Evolutionary conservation across 1,139 yeast genomes (phyloP), one percentile per base, ranked within the genome.

Genomic region (Kodamaea ohmeri): DNA sequence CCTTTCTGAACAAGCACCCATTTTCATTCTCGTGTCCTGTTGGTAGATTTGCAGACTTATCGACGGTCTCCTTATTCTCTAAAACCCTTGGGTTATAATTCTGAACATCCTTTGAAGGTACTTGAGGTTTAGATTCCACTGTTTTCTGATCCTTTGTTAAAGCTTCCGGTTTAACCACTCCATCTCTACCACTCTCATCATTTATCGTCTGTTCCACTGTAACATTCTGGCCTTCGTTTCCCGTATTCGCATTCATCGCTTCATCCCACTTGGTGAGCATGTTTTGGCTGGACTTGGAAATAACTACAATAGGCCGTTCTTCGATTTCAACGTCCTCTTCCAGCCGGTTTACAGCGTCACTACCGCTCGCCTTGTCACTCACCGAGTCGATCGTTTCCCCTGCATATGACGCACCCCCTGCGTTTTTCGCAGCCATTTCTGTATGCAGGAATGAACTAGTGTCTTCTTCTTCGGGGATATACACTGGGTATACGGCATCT

Each of bases 261-360:
- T 26, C 7, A n/a, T 26, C 14, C 29, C 29, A 26, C 29, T 12
- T 6, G 6, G 6, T 14, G 17, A 26, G 29, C 17, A 26, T 26
- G 6, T 26, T 14, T n/a, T 26, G 29, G 29, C n/a, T 13, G n/a
- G 29, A 26, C 18, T 26, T n/a, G 18, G 29, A 26, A 14, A 26
- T 26, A 6, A 26, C 29, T n/a, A n/a, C 11, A 9, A 7, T 11
- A 11, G 8, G 24, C 7, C 8, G 7, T 7, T 7, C 7, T 11
- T 20, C 24, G 24, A 20, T 11, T 7, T 20, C 24, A 7, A 20
- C 24, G 11, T 7, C 24, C 7, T n/a, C n/a, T n/a, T n/a, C n/a
- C n/a, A n/a, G n/a, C n/a, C n/a, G n/a, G n/a, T n/a, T n/a, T n/a
- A n/a, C n/a, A n/a, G 15, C 13, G 30, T 9, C 30, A 26, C 6